Base-by-base conservation (phyloP, 371 early-diverging fungal species). In the Lichtheimia ramosa region DNA sequence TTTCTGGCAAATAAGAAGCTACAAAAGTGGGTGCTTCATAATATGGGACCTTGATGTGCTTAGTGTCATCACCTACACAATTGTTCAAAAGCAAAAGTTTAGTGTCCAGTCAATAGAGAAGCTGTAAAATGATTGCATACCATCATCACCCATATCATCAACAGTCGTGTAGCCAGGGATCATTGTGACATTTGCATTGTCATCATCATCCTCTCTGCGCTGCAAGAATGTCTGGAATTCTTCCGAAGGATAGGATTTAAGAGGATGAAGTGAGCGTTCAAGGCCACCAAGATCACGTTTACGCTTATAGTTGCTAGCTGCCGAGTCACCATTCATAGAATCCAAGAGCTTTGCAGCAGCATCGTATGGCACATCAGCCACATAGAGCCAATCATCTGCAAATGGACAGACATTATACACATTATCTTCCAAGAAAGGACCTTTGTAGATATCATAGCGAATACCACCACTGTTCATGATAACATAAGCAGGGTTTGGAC, bases 111-210 rank as follows among this genome's bases (percentile, higher is more conserved):
- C n/a, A 27, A 27, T 27, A 7, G 27, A 27, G 27, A 27, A 7
- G 4, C 0, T 5, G 7, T 34, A 34, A 10, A 8, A 10, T 34
- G 34, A 34, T 13, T 16, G 24, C 51, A 34, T 25, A 43, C 76
- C 77, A 40, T 71, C 71, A 21, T 75, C 52, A 59, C 85, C 67
- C 51, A 61, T 81, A 72, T 81, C 83, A 57, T 83, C 76, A 46
- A 68, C 66, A 18, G 78, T 78, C 0, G 85, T 71, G 25, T 78
- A 79, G 4, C 84, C 84, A 0, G 88, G 87, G 1, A 88, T 88
- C 51, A 46, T 21, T 7, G 46, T 46, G 0, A 21, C 21, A 46
- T 46, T 46, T n/a, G n/a, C n/a, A n/a, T 21, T 46, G 46, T 34
- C 34, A 34, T 34, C 34, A 34, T 34, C 34, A 8, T 34, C 34